phyloP scores from a whole-genome alignment of 2,329 filamentous ascomycete genomes.

The Xylariales sp. region DNA sequence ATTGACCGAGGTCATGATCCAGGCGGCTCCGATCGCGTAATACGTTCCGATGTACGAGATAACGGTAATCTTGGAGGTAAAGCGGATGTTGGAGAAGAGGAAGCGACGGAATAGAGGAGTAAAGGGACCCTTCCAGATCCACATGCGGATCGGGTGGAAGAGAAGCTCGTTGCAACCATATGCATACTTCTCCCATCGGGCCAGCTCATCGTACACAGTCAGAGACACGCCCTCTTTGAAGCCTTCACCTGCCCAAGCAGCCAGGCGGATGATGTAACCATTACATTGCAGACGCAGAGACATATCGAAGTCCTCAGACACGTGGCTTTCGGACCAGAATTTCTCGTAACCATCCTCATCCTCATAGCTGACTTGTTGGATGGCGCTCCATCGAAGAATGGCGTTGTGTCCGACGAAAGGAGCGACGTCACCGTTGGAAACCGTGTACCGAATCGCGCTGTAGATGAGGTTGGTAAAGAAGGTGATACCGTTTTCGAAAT shows the following conservation, averaged over 20 bases:
- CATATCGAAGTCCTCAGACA: conserved; percentile 77
- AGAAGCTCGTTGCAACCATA: conserved; percentile 68
- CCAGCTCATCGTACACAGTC: conserved; percentile 68
- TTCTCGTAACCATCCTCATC: conserved; percentile 57
- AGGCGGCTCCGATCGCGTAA: conserved; percentile 64
- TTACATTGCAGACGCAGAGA: conserved; percentile 64
- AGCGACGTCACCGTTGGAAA: conserved; percentile 66
- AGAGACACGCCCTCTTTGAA: conserved; percentile 72
- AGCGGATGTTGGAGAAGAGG: conserved; percentile 54
- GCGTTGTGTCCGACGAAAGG: conserved; percentile 78
- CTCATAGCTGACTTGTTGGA: conserved; percentile 53
- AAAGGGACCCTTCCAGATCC: conserved; percentile 59
- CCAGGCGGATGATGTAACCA: conserved; percentile 65
- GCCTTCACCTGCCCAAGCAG: conserved; percentile 62
- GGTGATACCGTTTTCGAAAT: conserved; percentile 67
- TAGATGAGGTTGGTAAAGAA: conserved; percentile 80
- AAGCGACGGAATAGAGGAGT: conserved; percentile 61
- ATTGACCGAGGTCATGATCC: conserved; percentile 63
- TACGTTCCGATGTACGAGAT: conserved; percentile 55
- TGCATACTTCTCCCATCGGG: conserved; percentile 69
- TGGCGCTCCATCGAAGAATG: conserved; percentile 63
- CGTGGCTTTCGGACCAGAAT: conserved; percentile 71
- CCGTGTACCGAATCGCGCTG: conserved; percentile 65
- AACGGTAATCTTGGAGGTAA: conserved; percentile 67
- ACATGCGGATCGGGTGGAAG: conserved; percentile 61